phyloP scores from a whole-genome alignment of 2,329 filamentous ascomycete species.

The Fusarium gaditjirri region DNA sequence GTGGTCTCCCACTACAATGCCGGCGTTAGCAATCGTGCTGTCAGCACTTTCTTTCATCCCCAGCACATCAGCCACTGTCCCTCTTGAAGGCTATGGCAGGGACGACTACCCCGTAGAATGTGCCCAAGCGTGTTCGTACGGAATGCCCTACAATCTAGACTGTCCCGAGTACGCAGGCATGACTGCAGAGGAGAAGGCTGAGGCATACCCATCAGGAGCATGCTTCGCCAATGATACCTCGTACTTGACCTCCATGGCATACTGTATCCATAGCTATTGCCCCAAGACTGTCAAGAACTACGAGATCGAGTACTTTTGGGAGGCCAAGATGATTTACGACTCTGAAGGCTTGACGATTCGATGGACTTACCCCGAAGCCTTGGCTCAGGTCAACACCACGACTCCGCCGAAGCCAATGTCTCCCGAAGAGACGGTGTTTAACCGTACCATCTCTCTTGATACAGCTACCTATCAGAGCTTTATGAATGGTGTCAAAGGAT shows the following conservation, averaged over 20 bases:
- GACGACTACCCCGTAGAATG: slow-evolving; percentile 15
- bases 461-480: slow-evolving; percentile 8
- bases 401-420: slow-evolving; percentile 4
- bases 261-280: slow-evolving; percentile 31
- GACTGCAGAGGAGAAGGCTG: slow-evolving; percentile 28
- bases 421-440: slow-evolving; percentile 1
- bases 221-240: slow-evolving; percentile 28
- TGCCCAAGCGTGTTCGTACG: slow-evolving; percentile 28
- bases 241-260: slow-evolving; percentile 38
- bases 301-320: slow-evolving; percentile 34
- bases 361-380: slow-evolving; percentile 27
- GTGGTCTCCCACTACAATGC: background rate
- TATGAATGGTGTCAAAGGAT: slow-evolving; percentile 22
- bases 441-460: slow-evolving; percentile 28
- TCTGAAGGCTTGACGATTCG: background rate
- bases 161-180: slow-evolving; percentile 39
- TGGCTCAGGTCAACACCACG: slow-evolving; percentile 16
- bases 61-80: background rate
- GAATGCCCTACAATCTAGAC: slow-evolving; percentile 20
- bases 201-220: slow-evolving; percentile 15
- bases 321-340: slow-evolving; percentile 24
- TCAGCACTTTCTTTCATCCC: background rate
- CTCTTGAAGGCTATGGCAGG: slow-evolving; percentile 36
- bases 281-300: background rate
- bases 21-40: background rate